These are phyloP conservation scores for Rhizopogon vulgaris DNA, from an alignment of 768 basidiomycete species.

Conservation along the genomic window DNA sequence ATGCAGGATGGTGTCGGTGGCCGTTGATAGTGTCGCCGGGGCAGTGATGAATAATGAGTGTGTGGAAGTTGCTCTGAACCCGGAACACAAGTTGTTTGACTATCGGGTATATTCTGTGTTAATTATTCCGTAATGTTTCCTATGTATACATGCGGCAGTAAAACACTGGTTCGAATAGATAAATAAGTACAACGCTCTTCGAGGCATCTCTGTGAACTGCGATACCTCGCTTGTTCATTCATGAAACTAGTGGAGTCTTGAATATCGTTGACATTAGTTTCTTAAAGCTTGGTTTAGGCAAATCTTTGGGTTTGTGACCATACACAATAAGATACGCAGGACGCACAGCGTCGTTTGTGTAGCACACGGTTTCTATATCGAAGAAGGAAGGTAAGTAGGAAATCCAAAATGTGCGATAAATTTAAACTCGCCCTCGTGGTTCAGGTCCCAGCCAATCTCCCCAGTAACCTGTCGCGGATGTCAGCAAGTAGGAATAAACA, in stretches of 20 bases:
- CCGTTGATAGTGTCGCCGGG: too few relatives aligned
- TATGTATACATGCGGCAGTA: neutral
- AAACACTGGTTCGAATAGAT: slow-evolving; percentile 11
- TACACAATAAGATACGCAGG: slow-evolving; percentile 66
- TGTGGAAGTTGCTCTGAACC: too few relatives aligned
- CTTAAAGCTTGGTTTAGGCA: slow-evolving; percentile 15
- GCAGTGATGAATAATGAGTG: too few relatives aligned
- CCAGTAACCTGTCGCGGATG: slow-evolving; percentile 42
- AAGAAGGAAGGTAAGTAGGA: neutral
- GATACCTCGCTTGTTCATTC: slow-evolving; percentile 5
- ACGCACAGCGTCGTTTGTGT: slow-evolving; percentile 59
- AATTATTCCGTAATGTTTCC: too few relatives aligned
- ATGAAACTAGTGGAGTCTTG: slow-evolving; percentile 26
- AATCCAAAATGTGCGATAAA: neutral
- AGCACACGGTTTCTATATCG: slow-evolving; percentile 52
- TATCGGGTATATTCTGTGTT: too few relatives aligned
- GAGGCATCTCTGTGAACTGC: neutral
- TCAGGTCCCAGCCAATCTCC: slow-evolving; percentile 57
- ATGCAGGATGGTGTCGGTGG: too few relatives aligned
- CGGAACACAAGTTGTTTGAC: too few relatives aligned
- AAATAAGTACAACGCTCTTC: slow-evolving; percentile 7
- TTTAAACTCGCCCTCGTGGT: slow-evolving; percentile 41
- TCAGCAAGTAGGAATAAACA: neutral
- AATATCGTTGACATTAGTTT: slow-evolving; percentile 22
- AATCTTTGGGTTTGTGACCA: slow-evolving; percentile 25